Evolutionary conservation across 768 basidiomycete genomes (phyloP), one percentile per base, ranked within the genome.

Genomic region (Pulveroboletus sp.): DNA sequence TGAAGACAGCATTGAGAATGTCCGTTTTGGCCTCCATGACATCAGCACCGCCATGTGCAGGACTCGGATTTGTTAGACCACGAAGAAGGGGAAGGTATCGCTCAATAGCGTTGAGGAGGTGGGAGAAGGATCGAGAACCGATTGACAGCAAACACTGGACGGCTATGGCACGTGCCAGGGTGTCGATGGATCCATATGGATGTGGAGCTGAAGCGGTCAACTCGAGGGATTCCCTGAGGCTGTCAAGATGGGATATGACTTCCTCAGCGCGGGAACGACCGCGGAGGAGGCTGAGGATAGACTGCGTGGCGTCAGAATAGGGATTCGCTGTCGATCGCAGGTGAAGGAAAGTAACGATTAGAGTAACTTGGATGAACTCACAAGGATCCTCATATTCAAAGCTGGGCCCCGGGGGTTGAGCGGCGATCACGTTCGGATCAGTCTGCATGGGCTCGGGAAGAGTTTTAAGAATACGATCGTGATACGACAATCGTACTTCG

Each of bases 91-190:
- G 79, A 1, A 94, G 81, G 62, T 94, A 98, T 15, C 96, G 86
- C 64, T 99, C 96, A 57, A 97, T 92, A 4, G 93, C 94, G 62
- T 98, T 98, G 57, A 98, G 81, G 59, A 97, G 85, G 69, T 99
- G 96, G 0, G 94, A 97, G 75, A 99, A 97, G 3, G 94, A 96
- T 14, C 96, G 85, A 2, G 89, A 83, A 45, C 96, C 96, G 52
- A 97, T 88, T 64, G 89, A 83, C 6, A 98, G 78, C 5, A 98
- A 78, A 11, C 89, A 91, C 59, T 97, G 93, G 41, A 91, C 76
- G 15, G 89, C 77, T 57, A 98, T 86, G 27, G 87, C 84, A 21
- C 90, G 83, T 36, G 86, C 73, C 45, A 84, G 68, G 15, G 73
- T 62, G 58, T 89, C 85, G 12, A 91, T 76, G 49, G 86, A 84